Percentiles rank a stretch among this genome's conserved stretches.
These are phyloP conservation scores for Pythium dissimile DNA, from an alignment of 352 stramenopile species.

Conservation along the genomic window DNA sequence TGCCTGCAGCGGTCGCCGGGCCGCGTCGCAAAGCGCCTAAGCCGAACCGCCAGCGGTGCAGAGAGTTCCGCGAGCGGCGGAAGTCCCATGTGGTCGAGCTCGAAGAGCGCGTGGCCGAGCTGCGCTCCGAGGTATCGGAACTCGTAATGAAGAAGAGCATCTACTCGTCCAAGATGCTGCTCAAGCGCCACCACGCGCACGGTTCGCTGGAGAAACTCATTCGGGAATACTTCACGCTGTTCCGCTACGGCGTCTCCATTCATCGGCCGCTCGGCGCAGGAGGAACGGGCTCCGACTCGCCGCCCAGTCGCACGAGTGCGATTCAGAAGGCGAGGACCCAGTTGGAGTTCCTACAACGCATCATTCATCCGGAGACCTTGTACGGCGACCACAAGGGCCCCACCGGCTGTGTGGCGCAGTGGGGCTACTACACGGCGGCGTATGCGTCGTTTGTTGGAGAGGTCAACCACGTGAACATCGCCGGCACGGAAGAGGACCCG, in stretches of 20 bases:
- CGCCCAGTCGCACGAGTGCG: neutral
- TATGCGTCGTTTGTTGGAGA: conserved; percentile 26
- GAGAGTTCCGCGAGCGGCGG: conserved; percentile 26
- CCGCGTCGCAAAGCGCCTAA: conserved; percentile 21
- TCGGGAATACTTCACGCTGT: conserved; percentile 26
- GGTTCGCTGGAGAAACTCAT: conserved; percentile 27
- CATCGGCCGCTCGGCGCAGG: conserved; percentile 9
- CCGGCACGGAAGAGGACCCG: conserved; percentile 24
- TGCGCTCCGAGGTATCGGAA: conserved; percentile 22
- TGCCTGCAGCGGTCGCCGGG: neutral
- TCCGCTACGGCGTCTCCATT: conserved; percentile 22
- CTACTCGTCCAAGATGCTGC: conserved; percentile 22
- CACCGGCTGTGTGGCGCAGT: conserved; percentile 9
- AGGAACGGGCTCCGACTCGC: neutral
- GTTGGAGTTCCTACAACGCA: conserved; percentile 16
- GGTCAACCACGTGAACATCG: conserved; percentile 20
- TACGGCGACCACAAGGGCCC: conserved; percentile 27
- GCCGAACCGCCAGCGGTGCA: conserved; percentile 27
- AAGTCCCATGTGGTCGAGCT: conserved; percentile 21
- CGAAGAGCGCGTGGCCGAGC: conserved; percentile 11
- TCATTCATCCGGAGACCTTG: conserved; percentile 16
- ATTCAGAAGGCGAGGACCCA: conserved; percentile 17
- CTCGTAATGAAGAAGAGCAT: conserved; percentile 25
- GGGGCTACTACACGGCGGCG: conserved; percentile 24
- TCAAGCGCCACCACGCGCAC: conserved; percentile 25